Evolutionary conservation across 805 yeast species (phyloP).

Genomic region (Pichia exigua): DNA sequence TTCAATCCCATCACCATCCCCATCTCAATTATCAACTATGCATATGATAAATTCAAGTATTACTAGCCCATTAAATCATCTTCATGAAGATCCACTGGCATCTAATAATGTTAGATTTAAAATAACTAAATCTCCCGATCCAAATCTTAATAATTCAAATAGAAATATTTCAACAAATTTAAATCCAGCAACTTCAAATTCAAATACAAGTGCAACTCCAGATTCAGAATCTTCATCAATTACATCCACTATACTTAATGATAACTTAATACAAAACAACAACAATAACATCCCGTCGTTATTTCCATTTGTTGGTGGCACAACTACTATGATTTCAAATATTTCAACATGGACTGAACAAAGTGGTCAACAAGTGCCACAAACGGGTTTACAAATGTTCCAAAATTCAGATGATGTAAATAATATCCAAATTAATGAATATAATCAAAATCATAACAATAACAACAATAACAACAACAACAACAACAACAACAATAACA

Average conservation of each 20-base stretch:
- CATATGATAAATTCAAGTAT: background rate
- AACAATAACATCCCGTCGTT: constrained; percentile 12
- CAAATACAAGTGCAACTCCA: background rate
- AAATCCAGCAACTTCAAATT: background rate
- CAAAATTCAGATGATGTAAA: constrained; percentile 8
- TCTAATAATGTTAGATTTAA: background rate
- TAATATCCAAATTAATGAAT: background rate
- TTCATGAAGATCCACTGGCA: background rate
- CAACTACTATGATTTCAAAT: constrained; percentile 53
- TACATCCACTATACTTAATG: background rate
- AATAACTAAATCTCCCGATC: background rate
- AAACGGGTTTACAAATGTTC: constrained; percentile 27
- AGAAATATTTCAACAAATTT: background rate
- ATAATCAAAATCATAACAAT: background rate
- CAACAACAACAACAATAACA: too few relatives aligned
- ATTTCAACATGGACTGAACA: constrained; percentile 55
- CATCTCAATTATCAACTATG: background rate
- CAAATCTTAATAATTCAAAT: background rate
- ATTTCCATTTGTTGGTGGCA: constrained; percentile 36
- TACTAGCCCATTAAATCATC: background rate
- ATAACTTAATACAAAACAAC: background rate
- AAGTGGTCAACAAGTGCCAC: constrained; percentile 34
- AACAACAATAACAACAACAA: too few relatives aligned
- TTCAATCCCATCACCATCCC: background rate
- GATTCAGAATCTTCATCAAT: background rate